phyloP scores from a whole-genome alignment of 257 asterid species.

The Hygrophila difformis region DNA sequence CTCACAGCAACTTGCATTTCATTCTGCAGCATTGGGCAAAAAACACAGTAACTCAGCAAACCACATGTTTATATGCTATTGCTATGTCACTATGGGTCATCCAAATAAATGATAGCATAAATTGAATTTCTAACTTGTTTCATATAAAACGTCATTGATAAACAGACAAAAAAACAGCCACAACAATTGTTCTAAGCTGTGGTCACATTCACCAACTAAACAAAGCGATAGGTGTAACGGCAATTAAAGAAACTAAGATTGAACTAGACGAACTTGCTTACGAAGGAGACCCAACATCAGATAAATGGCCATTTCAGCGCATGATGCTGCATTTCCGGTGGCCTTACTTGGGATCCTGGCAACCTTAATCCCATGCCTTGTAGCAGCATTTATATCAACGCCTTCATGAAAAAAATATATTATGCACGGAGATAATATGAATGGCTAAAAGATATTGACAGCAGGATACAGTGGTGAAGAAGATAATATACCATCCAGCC shows the following conservation, averaged over 20 bases:
- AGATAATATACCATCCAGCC: slow-evolving; percentile 65
- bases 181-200: too few species aligned
- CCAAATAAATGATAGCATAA: too few species aligned
- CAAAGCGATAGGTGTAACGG: not conserved
- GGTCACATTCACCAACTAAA: slow-evolving; percentile 6
- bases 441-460: not conserved
- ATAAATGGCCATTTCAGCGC: slow-evolving; percentile 98
- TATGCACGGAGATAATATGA: not conserved
- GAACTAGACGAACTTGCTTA: slow-evolving; percentile 65
- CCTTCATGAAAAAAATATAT: slow-evolving; percentile 28
- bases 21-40: slow-evolving; percentile 33
- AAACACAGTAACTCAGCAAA: slow-evolving; percentile 4
- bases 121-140: too few species aligned
- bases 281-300: slow-evolving; percentile 93
- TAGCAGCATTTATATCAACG: slow-evolving; percentile 76
- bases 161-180: too few species aligned
- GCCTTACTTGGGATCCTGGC: slow-evolving; percentile 75
- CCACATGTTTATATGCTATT: too few species aligned
- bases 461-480: slow-evolving; percentile 7
- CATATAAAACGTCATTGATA: too few species aligned
- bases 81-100: too few species aligned
- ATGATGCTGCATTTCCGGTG: slow-evolving; percentile 92
- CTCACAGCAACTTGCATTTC: slow-evolving; percentile 61
- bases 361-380: slow-evolving; percentile 76
- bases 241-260: slow-evolving; percentile 14